phyloP scores from a whole-genome alignment of 2,329 filamentous ascomycete species.

The Diaporthe ampelina region DNA sequence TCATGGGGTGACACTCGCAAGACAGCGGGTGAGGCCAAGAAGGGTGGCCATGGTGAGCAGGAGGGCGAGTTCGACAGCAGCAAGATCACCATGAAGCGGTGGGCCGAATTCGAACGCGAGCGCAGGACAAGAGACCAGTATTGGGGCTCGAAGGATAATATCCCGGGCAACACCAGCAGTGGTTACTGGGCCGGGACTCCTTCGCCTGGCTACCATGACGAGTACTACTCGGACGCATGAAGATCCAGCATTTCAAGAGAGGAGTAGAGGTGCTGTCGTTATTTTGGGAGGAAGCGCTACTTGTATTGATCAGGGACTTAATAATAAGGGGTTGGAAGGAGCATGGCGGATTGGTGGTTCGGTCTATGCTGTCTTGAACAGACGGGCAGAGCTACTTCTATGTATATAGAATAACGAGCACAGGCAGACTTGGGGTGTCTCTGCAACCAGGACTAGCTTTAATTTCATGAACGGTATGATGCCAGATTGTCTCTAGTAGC shows the following conservation, averaged over 20 bases:
- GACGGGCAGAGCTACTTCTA: constrained; percentile 2
- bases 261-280: not conserved
- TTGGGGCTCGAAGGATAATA: constrained; percentile 68
- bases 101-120: constrained; percentile 92
- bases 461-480: constrained; percentile 24
- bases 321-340: constrained; percentile 7
- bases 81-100: constrained; percentile 99
- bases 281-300: not conserved
- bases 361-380: not conserved
- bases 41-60: constrained; percentile 81
- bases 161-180: constrained; percentile 54
- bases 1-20: constrained; percentile 98
- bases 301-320: constrained; percentile 9
- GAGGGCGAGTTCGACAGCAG: constrained; percentile 98
- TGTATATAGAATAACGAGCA: constrained; percentile 35
- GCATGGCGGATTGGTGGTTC: constrained; percentile 16
- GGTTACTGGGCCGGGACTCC: constrained; percentile 57
- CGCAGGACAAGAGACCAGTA: constrained; percentile 64
- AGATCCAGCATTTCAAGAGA: not conserved
- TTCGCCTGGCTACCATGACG: constrained; percentile 61
- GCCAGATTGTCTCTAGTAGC: not conserved
- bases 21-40: constrained; percentile 91
- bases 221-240: constrained; percentile 68
- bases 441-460: not conserved
- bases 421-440: not conserved